Percentiles rank a stretch among this genome's conserved stretches.
Evolutionary conservation across 495 filamentous ascomycete species (phyloP).

Genomic region (Aspergillus affinis): DNA sequence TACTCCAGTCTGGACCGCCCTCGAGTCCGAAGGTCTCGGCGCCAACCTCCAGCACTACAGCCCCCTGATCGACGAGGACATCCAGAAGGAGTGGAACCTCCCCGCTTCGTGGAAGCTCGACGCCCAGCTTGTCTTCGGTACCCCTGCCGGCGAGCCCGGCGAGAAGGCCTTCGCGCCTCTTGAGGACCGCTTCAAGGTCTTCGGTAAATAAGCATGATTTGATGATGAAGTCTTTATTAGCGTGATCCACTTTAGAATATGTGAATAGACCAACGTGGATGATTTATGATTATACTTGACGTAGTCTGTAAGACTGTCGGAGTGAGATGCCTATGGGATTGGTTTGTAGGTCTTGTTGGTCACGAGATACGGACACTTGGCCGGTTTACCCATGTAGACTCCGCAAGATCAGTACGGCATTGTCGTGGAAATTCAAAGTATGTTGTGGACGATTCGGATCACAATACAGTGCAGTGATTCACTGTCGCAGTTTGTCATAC

Average conservation of each 20-base stretch:
- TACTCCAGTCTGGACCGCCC: constrained; percentile 47
- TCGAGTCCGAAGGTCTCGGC: constrained; percentile 50
- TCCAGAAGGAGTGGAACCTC: constrained; percentile 43
- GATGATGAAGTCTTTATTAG: not conserved
- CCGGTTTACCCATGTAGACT: too few species aligned
- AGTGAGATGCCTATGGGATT: not conserved
- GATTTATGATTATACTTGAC: not conserved
- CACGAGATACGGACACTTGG: too few species aligned
- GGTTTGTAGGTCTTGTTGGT: not conserved
- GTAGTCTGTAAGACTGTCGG: not conserved
- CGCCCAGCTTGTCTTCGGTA: constrained; percentile 53
- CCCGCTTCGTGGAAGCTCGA: constrained; percentile 47
- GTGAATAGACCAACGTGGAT: not conserved
- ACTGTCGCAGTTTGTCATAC: too few species aligned
- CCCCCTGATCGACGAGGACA: constrained; percentile 45
- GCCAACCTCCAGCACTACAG: constrained; percentile 58
- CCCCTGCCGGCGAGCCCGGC: constrained; percentile 30
- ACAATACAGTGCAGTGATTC: too few species aligned
- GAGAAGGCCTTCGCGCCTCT: constrained; percentile 41
- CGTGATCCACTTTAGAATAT: not conserved
- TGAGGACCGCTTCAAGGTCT: constrained; percentile 45
- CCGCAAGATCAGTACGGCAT: too few species aligned
- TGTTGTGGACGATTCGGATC: too few species aligned
- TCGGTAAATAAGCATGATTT: constrained; percentile 30
- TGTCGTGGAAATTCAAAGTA: too few species aligned